Base-by-base conservation (phyloP, 306 rosid species). In the Trichosanthes cucumerina region DNA sequence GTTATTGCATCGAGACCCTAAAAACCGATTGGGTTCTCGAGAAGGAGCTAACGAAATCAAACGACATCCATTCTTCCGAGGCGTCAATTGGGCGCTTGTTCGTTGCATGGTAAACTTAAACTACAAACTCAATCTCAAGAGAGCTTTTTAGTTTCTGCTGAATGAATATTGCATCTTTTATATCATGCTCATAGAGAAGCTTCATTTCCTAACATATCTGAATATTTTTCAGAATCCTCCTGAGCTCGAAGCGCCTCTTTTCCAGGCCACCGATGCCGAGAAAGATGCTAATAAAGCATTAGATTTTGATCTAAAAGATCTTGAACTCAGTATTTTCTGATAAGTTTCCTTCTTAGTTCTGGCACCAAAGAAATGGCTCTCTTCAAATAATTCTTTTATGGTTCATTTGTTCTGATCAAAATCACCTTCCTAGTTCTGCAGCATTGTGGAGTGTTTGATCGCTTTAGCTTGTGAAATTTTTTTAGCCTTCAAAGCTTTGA, bases 1-100 rank as follows among this genome's bases (percentile, higher is more conserved):
- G 88, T 74, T 95, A 80, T 49, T 95, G 84, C 96, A 92, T 8
- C 85, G 91, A 82, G 99, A 95, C 84, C 96, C 97, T 77, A 86
- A 87, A 73, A 83, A 80, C 77, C 88, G 99, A 91, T 81, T 95
- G 88, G 93, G 97, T 21, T 88, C 97, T 54, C 80, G 38, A 21
- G 92, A 90, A 88, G 99, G 99, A 41, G 93, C 97, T n/a, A 85
- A 83, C 68, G 96, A 95, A 88, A 86, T 95, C 59, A 95, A 95
- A 83, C 64, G 84, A 9, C 99, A 92, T 54, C 87, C 99, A 12
- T 95, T 95, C 88, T 95, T 95, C 82, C 80, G 84, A 4, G 90
- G 92, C 54, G 33, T 95, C 87, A 91, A 88, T 78, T 95, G 99
- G 99, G 93, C 99, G 49, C 91, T 95, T 28, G 82, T 95, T 80